Conservation (phyloP, 768 basidiomycete genomes). For the Rhodotorula kratochvilovae region DNA sequence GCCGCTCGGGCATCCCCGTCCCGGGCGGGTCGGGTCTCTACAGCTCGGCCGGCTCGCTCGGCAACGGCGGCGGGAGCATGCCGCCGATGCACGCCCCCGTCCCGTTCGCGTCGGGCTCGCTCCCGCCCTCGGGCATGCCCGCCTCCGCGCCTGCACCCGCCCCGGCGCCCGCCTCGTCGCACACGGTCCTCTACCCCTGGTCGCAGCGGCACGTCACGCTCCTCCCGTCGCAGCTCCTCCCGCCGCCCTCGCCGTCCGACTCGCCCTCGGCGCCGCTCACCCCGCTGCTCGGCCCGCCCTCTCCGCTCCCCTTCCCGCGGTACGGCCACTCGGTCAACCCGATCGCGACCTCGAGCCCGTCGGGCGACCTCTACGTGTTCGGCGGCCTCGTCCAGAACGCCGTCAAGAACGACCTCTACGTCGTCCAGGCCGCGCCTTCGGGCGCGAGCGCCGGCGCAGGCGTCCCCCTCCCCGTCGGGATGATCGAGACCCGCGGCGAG, state of each 20-base stretch:
- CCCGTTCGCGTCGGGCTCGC: too few species aligned
- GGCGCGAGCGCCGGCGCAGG: constrained; percentile 44
- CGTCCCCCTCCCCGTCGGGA: constrained; percentile 67
- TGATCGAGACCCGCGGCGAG: constrained; percentile 83
- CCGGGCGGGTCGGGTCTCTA: neutral
- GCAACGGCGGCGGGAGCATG: neutral
- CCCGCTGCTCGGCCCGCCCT: constrained; percentile 45
- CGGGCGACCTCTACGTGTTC: constrained; percentile 90
- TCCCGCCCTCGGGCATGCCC: too few species aligned
- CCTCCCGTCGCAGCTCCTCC: constrained; percentile 51
- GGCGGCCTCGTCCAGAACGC: constrained; percentile 90
- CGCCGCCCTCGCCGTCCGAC: constrained; percentile 80
- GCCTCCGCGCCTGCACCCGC: neutral
- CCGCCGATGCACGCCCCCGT: neutral
- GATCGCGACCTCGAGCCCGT: constrained; percentile 57
- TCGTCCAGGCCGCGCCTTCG: constrained; percentile 53
- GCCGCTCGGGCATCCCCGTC: constrained; percentile 7
- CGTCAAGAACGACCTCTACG: constrained; percentile 86
- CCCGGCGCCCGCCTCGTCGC: neutral
- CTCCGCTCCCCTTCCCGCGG: constrained; percentile 87
- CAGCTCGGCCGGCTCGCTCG: neutral
- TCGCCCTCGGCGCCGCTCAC: constrained; percentile 52
- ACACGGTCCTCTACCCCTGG: constrained; percentile 63
- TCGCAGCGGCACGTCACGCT: constrained; percentile 67
- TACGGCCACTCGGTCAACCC: constrained; percentile 91